Conservation (phyloP, 2,329 filamentous ascomycete species). For the Nemania sp. region DNA sequence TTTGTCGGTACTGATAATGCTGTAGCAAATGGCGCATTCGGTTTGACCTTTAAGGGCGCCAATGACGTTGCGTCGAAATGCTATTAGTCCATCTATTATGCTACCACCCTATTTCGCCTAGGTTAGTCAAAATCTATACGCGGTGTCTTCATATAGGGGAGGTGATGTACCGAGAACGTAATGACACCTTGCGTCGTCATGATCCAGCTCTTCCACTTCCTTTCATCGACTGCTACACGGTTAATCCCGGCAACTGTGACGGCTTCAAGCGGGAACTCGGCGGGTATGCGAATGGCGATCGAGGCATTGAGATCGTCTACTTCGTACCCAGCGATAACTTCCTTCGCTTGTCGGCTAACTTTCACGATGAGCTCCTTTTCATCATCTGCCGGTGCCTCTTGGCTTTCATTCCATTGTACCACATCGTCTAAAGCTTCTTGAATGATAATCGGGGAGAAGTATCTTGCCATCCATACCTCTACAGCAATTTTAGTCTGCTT, state of each 20-base stretch:
- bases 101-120: constrained; percentile 73
- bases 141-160: background rate
- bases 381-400: constrained; percentile 62
- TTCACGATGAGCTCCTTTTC: constrained; percentile 74
- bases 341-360: constrained; percentile 75
- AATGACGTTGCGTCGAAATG: constrained; percentile 88
- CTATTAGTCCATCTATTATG: constrained; percentile 85
- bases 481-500: constrained; percentile 84
- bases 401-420: constrained; percentile 70
- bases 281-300: constrained; percentile 84
- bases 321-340: constrained; percentile 86
- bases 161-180: constrained; percentile 76
- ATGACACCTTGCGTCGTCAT: constrained; percentile 91
- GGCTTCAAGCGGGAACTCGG: constrained; percentile 83
- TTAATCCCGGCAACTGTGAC: constrained; percentile 82
- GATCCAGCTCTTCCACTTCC: constrained; percentile 93
- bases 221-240: constrained; percentile 87
- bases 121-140: constrained; percentile 25
- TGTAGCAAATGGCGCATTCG: constrained; percentile 98
- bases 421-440: constrained; percentile 75
- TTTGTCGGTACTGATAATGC: constrained; percentile 88
- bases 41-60: constrained; percentile 91
- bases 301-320: constrained; percentile 88
- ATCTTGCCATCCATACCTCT: constrained; percentile 86
- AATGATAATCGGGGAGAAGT: constrained; percentile 80